Evolutionary conservation across 1,284 basidiomycete genomes (phyloP), one percentile per base, ranked within the genome.

Genomic region (Sanguinoderma infundibulare): DNA sequence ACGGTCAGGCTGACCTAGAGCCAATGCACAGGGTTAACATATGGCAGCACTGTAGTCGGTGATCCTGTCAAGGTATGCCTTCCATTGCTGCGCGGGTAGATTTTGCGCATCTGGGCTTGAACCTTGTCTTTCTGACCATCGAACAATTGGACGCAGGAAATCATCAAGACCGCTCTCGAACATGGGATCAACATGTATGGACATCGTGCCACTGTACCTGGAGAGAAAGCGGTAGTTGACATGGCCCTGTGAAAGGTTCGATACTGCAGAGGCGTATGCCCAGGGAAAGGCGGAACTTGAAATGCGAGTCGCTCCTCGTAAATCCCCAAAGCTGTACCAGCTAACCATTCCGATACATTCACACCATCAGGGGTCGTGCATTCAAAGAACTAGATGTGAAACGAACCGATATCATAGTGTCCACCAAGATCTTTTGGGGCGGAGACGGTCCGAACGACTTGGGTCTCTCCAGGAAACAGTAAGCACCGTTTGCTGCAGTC

Each of bases 391-490:
- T 92, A 35, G 85, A 86, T 24, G 81, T 90, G 70, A 83, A 88
- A 53, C 83, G 92, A 49, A 81, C 83, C 14, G 91, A 94, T 69
- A 76, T 93, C 30, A 83, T 95, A 61, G 80, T 95, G 69, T 87
- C 89, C 30, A 92, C 90, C 59, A 90, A 90, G 74, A 63, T 87
- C 26, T 87, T 83, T 77, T 86, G 83, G 81, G 84, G 84, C 10
- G 63, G 77, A 4, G 20, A 44, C 7, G 87, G 87, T 40, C 87
- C 85, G 2, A 90, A 91, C 66, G 83, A 79, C 44, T 75, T 75
- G 36, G 89, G 89, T 28, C 77, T 90, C 22, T 85, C 84, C n/a
- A 79, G 91, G 57, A 94, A 94, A 77, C 91, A 94, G 84, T 88
- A 71, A 69, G 84, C 86, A 62, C 51, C 39, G 32, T 22, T 42